Evolutionary conservation across 2,329 filamentous ascomycete genomes (phyloP).

Genomic region (Malbranchea cinnamomea): DNA sequence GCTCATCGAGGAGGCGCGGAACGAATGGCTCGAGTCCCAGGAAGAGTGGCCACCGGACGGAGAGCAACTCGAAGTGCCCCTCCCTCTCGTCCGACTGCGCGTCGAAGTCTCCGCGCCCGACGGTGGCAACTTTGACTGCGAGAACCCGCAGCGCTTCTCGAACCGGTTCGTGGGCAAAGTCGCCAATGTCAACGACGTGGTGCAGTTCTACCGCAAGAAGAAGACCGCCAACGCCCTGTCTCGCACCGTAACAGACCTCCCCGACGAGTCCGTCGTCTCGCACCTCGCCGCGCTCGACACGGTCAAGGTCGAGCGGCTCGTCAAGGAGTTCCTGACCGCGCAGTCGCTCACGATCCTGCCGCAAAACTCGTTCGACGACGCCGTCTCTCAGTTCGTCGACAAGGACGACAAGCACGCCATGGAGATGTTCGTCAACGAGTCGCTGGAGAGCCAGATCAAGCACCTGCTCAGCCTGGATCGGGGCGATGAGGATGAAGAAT

Average conservation of each 20-base stretch:
- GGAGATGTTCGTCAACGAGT: constrained; percentile 62
- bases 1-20: constrained; percentile 71
- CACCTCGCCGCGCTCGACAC: constrained; percentile 51
- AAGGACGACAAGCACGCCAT: constrained; percentile 93
- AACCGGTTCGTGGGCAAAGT: constrained; percentile 83
- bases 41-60: constrained; percentile 42
- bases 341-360: constrained; percentile 88
- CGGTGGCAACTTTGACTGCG: constrained; percentile 72
- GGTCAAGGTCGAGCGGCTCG: constrained; percentile 76
- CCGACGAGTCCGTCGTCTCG: constrained; percentile 48
- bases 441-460: constrained; percentile 54
- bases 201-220: constrained; percentile 87
- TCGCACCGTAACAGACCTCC: constrained; percentile 39
- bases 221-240: constrained; percentile 29
- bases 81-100: constrained; percentile 75
- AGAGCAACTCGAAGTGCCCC: constrained; percentile 47
- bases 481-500: constrained; percentile 51
- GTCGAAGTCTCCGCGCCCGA: constrained; percentile 82
- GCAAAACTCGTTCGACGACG: constrained; percentile 83
- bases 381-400: constrained; percentile 80
- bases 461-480: constrained; percentile 53
- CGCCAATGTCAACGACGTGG: constrained; percentile 84
- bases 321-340: constrained; percentile 70
- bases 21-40: constrained; percentile 68
- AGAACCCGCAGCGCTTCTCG: constrained; percentile 92